phyloP scores from a whole-genome alignment of 768 basidiomycete genomes.

The Punctularia strigosozonata region DNA sequence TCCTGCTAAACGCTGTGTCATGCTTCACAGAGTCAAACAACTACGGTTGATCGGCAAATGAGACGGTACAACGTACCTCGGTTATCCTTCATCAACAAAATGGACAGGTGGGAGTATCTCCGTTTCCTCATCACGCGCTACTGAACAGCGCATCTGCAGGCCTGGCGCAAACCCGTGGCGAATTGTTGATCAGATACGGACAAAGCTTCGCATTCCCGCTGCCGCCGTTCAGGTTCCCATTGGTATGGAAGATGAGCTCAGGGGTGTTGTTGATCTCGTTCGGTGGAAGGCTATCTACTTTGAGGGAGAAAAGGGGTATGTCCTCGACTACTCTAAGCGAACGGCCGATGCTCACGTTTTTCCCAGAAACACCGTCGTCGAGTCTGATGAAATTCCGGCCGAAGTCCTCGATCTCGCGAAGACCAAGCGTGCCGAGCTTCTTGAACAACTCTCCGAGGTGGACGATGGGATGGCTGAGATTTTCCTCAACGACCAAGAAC shows the following conservation, averaged over 20 bases:
- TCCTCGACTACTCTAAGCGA: constrained; percentile 2
- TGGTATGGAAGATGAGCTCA: constrained; percentile 76
- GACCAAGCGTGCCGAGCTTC: constrained; percentile 80
- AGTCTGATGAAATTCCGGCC: constrained; percentile 81
- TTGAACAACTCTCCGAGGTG: constrained; percentile 92
- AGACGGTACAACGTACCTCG: constrained; percentile 91
- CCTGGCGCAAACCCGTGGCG: constrained; percentile 97
- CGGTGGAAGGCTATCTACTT: constrained; percentile 93
- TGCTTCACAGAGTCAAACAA: constrained; percentile 76
- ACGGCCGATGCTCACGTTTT: constrained; percentile 1
- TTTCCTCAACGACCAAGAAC: constrained; percentile 73
- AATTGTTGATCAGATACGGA: constrained; percentile 82
- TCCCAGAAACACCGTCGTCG: constrained; percentile 38
- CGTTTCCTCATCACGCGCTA: not conserved
- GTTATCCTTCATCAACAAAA: constrained; percentile 96
- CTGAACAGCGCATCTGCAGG: constrained; percentile 23
- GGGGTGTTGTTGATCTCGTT: constrained; percentile 89
- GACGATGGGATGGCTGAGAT: constrained; percentile 93
- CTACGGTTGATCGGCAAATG: constrained; percentile 99
- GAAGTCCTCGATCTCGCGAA: constrained; percentile 62
- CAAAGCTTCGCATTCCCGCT: constrained; percentile 84
- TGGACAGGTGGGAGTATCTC: constrained; percentile 63
- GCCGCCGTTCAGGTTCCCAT: constrained; percentile 96
- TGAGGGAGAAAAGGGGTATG: constrained; percentile 87
- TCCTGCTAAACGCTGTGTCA: not conserved